Conservation (phyloP, 306 rosid species). For the Echinosophora koreensis region DNA sequence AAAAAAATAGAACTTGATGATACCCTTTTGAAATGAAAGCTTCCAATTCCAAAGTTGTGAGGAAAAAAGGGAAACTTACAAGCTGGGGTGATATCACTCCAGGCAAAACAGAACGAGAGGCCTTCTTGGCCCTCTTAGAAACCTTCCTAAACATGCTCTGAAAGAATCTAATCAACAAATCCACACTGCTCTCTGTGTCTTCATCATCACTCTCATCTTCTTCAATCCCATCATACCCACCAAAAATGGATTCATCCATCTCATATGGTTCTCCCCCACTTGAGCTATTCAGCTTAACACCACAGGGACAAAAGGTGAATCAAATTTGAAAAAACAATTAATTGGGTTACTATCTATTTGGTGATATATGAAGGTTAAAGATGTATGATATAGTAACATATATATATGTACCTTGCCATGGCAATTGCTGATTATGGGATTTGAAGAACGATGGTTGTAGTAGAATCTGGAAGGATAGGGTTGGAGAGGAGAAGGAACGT, state of each 20-base stretch:
- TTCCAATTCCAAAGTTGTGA: background rate
- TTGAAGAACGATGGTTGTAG: constrained; percentile 41
- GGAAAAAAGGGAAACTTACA: constrained; percentile 52
- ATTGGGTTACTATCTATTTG: background rate
- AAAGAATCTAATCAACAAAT: constrained; percentile 69
- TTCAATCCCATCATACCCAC: constrained; percentile 55
- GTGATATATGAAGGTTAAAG: constrained; percentile 10
- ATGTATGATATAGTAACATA: background rate
- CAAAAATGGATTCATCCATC: constrained; percentile 55
- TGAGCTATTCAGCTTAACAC: constrained; percentile 61
- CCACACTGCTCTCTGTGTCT: constrained; percentile 73
- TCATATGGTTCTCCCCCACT: constrained; percentile 53
- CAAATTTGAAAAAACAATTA: background rate
- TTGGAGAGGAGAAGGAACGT: constrained; percentile 28
- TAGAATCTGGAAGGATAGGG: constrained; percentile 18
- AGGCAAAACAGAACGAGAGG: constrained; percentile 74
- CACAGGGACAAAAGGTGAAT: background rate
- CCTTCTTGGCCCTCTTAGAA: constrained; percentile 76
- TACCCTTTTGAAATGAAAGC: constrained; percentile 6
- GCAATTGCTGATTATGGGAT: constrained; percentile 42
- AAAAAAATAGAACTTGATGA: background rate
- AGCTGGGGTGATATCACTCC: constrained; percentile 66
- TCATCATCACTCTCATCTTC: constrained; percentile 65
- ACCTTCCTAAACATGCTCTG: constrained; percentile 75
- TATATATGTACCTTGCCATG: constrained; percentile 52